Evolutionary conservation across 2,329 filamentous ascomycete species (phyloP), one percentile per base, ranked within the genome.

Genomic region (Penicillium sclerotigenum): DNA sequence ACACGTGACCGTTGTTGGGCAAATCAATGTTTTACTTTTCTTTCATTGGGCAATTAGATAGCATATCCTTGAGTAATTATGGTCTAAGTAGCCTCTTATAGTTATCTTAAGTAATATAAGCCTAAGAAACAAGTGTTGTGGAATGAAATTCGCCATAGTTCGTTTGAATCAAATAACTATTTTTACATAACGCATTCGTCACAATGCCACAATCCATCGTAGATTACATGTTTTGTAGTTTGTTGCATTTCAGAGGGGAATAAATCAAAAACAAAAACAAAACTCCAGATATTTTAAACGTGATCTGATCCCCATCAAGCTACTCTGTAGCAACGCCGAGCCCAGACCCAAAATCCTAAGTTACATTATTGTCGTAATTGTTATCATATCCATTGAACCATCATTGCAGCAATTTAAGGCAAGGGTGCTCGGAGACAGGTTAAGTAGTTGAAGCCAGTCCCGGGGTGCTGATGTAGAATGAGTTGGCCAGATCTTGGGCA

Each of bases 401-500:
- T 18, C 9, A n/a, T 18, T 31, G 28, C 9, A 3, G 6, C 11
- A 18, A 22, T 2, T 4, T 1, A 24, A 33, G 33, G 3, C 4
- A 6, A 14, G 42, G 36, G 3, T 5, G 2, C 2, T 4, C 1
- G 5, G 14, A 13, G 20, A 4, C 16, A 20, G 18, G 22, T 33
- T 4, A 43, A 24, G 10, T 33, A 2, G 22, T 24, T 9, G 28
- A 42, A 18, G 10, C 14, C n/a, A 28, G 31, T 2, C n/a, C 16
- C 4, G 33, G 36, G 24, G 13, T 29, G 24, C 47, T 41, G 26
- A 47, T 37, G 31, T 54, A 56, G 18, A 62, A 51, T 2, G 48
- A 42, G 1, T 50, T 34, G 4, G 56, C 59, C 31, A 60, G 41
- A n/a, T 58, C 54, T 11, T 59, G 55, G 0, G 65, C 50, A n/a